Evolutionary conservation across 495 filamentous ascomycete genomes (phyloP), one percentile per base, ranked within the genome.

Genomic region (Zalerion maritima): DNA sequence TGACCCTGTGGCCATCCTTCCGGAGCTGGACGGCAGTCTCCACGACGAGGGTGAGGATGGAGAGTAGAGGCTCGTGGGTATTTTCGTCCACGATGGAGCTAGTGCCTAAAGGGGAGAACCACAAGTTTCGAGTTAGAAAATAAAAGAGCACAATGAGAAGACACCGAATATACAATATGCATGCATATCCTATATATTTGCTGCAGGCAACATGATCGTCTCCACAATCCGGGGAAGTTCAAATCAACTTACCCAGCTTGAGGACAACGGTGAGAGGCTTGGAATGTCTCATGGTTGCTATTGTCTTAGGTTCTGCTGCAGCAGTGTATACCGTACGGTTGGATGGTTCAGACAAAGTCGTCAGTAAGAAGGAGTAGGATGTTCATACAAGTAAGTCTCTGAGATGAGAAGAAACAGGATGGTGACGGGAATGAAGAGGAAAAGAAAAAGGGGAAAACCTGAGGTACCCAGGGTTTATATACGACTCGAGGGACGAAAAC

Each of bases 31-130:
- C 75, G 3, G 80, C 84, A 4, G 91, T 94, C 52, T 96, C 85
- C 20, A 93, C 89, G 40, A 97, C 93, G 28, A 80, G 56, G 30
- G 78, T 80, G 29, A 97, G 57, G 33, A 83, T 92, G 6, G 85
- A 91, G 13, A 96, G 65, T 18, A 94, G 71, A n/a, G 91, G 91
- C 38, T 93, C 79, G 55, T 96, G 89, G n/a, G 80, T 93, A 41
- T 75, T 82, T 49, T 97, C 89, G 52, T 94, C 80, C 28, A 96
- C 89, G 40, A 97, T 94, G 9, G 89, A 97, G 55, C 84, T 94
- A 14, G 89, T 94, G 39, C 89, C 89, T 97, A 34, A 9, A n/a
- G n/a, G n/a, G n/a, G n/a, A n/a, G n/a, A n/a, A n/a, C n/a, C n/a
- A n/a, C n/a, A 18, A n/a, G 11, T 7, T 9, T 24, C 10, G 18